A percentile compares a stretch with the other conserved stretches of the same genome.
Evolutionary conservation across 1,284 basidiomycete species (phyloP).

Genomic region (Ganoderma meredithae): DNA sequence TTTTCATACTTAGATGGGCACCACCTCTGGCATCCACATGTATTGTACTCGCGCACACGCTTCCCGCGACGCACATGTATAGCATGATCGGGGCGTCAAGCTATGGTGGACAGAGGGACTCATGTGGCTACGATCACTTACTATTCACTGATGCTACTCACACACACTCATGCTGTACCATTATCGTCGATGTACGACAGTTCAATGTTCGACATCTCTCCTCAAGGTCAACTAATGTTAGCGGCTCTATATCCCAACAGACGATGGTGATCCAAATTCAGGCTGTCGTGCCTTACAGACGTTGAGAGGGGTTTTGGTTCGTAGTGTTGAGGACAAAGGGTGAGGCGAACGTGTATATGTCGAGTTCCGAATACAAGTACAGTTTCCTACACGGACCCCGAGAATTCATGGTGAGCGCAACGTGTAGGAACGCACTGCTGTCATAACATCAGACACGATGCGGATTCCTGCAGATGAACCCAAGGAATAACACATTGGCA

Average conservation of each 20-base stretch:
- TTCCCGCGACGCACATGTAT: neutral
- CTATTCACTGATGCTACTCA: neutral
- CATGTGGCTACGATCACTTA: neutral
- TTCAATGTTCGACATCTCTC: too few species aligned
- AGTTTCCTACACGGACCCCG: neutral
- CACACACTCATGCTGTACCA: neutral
- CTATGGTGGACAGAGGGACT: neutral
- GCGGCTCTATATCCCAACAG: neutral
- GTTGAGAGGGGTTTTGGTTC: neutral
- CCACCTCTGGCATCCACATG: neutral
- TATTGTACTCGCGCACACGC: neutral
- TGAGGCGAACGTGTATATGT: neutral
- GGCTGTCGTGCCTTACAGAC: neutral
- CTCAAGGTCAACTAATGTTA: too few species aligned
- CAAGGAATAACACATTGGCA: conserved; percentile 13
- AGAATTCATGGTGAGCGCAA: neutral
- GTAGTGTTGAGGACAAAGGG: neutral
- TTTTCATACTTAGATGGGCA: conserved; percentile 2
- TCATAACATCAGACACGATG: neutral
- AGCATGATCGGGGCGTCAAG: neutral
- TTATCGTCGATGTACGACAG: neutral
- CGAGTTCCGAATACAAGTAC: neutral
- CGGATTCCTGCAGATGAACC: conserved; percentile 1
- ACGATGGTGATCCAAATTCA: neutral
- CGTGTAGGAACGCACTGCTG: neutral